A percentile compares a stretch with the other conserved stretches of the same genome.
Conservation (phyloP, 2,329 filamentous ascomycete species). For the Coniella lustricola region DNA sequence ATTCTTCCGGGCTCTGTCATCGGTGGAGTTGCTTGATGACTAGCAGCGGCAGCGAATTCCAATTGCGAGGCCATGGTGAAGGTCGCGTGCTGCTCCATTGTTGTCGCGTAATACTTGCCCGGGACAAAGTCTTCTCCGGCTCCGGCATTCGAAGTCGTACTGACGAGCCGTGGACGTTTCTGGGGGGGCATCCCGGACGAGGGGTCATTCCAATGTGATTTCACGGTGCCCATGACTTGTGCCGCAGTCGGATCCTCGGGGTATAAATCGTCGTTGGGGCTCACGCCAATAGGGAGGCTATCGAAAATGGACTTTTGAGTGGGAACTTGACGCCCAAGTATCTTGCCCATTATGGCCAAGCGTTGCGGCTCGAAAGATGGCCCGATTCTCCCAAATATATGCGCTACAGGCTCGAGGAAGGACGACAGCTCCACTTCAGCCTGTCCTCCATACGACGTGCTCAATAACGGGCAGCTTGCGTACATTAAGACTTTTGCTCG, state of each 20-base stretch:
- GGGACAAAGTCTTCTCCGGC: constrained; percentile 27
- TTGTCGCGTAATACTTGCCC: constrained; percentile 46
- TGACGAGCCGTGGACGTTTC: constrained; percentile 23
- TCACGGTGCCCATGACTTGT: neutral
- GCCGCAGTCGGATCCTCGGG: constrained; percentile 49
- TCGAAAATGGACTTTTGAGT: constrained; percentile 46
- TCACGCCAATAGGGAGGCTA: constrained; percentile 45
- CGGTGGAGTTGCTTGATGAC: constrained; percentile 39
- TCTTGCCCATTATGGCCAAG: constrained; percentile 61
- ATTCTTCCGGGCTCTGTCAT: constrained; percentile 25
- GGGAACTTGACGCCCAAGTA: constrained; percentile 59
- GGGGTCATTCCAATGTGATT: constrained; percentile 27
- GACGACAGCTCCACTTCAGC: constrained; percentile 57
- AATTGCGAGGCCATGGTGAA: constrained; percentile 53
- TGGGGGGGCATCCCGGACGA: constrained; percentile 22
- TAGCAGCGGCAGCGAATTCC: constrained; percentile 56
- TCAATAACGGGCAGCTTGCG: constrained; percentile 69
- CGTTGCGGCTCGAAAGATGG: constrained; percentile 60
- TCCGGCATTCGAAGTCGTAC: constrained; percentile 24
- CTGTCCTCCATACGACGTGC: constrained; percentile 49
- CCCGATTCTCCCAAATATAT: constrained; percentile 51
- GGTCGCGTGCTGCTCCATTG: constrained; percentile 50
- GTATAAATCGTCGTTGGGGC: constrained; percentile 60
- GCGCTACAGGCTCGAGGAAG: constrained; percentile 58
- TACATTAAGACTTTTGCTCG: constrained; percentile 81